Evolutionary conservation across 306 rosid species (phyloP).

Genomic region (Medicago ruthenica): DNA sequence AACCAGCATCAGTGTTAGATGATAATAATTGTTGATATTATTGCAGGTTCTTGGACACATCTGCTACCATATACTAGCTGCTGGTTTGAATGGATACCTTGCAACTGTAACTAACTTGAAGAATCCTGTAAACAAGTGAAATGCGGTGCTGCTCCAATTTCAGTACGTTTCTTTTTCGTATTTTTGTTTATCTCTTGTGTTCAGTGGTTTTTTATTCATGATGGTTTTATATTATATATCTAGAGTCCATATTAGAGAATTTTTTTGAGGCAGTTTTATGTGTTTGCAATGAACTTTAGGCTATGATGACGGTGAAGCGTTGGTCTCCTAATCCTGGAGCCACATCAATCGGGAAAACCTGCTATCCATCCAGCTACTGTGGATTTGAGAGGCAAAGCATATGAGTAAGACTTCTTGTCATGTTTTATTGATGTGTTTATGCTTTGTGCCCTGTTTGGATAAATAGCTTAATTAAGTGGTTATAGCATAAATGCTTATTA

Average conservation of each 20-base stretch:
- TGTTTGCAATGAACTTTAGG: constrained; percentile 52
- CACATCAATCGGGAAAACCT: constrained; percentile 87
- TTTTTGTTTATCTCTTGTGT: constrained; percentile 8
- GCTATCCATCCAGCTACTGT: constrained; percentile 96
- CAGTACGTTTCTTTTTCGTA: constrained; percentile 52
- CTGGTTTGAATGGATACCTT: constrained; percentile 70
- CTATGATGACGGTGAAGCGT: constrained; percentile 95
- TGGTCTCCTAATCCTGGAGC: constrained; percentile 92
- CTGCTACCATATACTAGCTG: constrained; percentile 91
- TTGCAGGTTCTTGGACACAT: constrained; percentile 92
- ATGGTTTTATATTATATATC: constrained; percentile 7
- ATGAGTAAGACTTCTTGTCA: constrained; percentile 66
- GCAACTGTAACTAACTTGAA: constrained; percentile 87
- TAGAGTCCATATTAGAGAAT: background rate
- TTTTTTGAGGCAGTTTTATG: constrained; percentile 24
- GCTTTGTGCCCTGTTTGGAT: no score
- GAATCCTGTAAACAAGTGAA: constrained; percentile 86
- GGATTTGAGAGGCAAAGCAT: constrained; percentile 96
- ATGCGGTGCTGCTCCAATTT: constrained; percentile 92
- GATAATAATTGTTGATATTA: constrained; percentile 26
- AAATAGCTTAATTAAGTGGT: no score
- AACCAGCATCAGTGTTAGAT: background rate
- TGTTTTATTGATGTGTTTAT: constrained; percentile 12
- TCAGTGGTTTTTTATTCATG: constrained; percentile 13
- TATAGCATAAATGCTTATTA: no score